Base-by-base conservation (phyloP, 2,329 filamentous ascomycete species). In the Pseudopyricularia javanii region DNA sequence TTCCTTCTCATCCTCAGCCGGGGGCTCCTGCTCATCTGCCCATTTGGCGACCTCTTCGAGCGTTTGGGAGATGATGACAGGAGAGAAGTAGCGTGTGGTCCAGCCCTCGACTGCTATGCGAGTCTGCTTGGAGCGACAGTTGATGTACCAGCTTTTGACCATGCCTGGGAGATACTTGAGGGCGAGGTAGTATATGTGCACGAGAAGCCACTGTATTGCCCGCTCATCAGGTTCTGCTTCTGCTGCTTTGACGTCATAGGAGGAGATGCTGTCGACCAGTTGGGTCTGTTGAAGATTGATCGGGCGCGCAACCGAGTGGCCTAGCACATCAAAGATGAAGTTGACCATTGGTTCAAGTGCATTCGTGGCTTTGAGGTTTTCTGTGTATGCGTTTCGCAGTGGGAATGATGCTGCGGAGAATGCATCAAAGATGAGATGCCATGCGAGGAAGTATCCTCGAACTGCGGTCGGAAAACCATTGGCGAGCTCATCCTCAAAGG, bases 341-440 rank as follows among this genome's bases (percentile, higher is more conserved):
- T 86, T 76, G 26, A 97, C 71, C 1, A 98, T 69, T 1, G 83
- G 80, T 0, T 71, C 68, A 0, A 95, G 69, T 53, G 84, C 83
- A 11, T 83, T 78, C 14, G 83, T 83, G 26, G 85, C 78, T 64
- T 90, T 93, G 53, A 98, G 77, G 54, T 86, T 81, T 24, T 88
- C 80, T 0, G 82, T 79, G 61, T 96, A 97, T 61, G 91, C 83
- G 54, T 80, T 81, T 59, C 89, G 86, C 15, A 97, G 82, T 60
- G 89, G 88, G 65, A 87, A 85, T 0, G 91, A 88, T 12, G 90
- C 82, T 20, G 82, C 80, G 17, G 75, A 73, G 63, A 91, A 94
- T 47, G 91, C 85, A 59, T 95, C 89, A 63, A 95, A 97, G 0
- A 96, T 76, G 1, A 97, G 74, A 57, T 88, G 80, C 93, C 93